Evolutionary conservation across 257 asterid species (phyloP).

Genomic region (Nicotiana sylvestris): DNA sequence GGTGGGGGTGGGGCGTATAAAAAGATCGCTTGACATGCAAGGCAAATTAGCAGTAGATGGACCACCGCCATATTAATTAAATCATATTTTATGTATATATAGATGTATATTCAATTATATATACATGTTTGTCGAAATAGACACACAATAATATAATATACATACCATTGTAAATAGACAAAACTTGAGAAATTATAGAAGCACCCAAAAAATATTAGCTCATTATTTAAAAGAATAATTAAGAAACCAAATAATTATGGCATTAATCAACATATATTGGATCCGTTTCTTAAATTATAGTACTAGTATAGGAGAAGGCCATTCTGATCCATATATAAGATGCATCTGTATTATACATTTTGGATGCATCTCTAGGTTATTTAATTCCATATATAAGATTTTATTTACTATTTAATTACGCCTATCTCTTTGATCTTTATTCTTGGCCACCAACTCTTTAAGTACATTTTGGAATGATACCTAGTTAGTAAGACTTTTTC

Average conservation of each 20-base stretch:
- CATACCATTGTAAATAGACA: background rate
- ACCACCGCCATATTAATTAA: conserved; percentile 42
- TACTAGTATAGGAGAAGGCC: background rate
- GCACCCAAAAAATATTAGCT: background rate
- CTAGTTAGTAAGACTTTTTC: too few species aligned
- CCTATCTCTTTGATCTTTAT: too few species aligned
- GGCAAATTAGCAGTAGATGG: conserved; percentile 73
- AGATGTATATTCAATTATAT: background rate
- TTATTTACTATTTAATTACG: too few species aligned
- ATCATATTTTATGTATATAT: too few species aligned
- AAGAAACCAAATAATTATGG: background rate
- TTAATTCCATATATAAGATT: too few species aligned
- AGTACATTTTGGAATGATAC: too few species aligned
- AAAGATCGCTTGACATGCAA: conserved; percentile 78
- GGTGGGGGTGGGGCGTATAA: background rate
- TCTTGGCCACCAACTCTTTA: too few species aligned
- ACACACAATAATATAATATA: background rate
- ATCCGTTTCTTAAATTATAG: background rate
- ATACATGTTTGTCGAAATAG: background rate
- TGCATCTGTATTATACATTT: too few species aligned
- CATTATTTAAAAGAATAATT: background rate
- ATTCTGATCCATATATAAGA: too few species aligned
- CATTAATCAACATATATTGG: background rate
- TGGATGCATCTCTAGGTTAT: too few species aligned
- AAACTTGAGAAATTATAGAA: background rate